Conservation (phyloP, 1,284 basidiomycete genomes). For the Xerocomus minutiporus region DNA sequence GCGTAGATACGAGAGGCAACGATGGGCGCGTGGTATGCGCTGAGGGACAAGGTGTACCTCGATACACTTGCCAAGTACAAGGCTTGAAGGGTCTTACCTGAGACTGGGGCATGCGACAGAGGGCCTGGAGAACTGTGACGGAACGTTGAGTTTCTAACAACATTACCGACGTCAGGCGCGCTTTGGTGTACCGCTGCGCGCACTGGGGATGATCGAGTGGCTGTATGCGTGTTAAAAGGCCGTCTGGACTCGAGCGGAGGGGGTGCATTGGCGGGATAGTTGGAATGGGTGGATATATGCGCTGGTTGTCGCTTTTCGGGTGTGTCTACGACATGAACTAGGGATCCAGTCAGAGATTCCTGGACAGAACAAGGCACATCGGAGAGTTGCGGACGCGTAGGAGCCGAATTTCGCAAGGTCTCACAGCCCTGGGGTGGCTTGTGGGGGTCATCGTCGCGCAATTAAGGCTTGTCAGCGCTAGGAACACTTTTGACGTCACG, state of each 20-base stretch:
- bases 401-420: not conserved
- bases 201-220: conserved; percentile 9
- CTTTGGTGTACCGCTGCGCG: not conserved
- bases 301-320: not conserved
- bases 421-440: not conserved
- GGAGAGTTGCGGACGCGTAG: not conserved
- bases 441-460: not conserved
- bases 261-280: not conserved
- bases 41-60: conserved; percentile 5
- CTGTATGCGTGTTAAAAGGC: not conserved
- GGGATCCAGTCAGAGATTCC: not conserved
- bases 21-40: conserved; percentile 1
- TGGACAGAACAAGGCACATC: not conserved
- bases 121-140: conserved; percentile 11
- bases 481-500: not conserved
- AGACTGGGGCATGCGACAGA: not conserved
- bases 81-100: conserved; percentile 15
- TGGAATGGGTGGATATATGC: conserved; percentile 17
- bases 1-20: not conserved
- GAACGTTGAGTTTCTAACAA: not conserved
- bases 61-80: conserved; percentile 4
- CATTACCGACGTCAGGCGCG: not conserved
- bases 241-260: not conserved
- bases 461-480: not conserved
- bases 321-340: not conserved